Evolutionary conservation across 2,329 filamentous ascomycete genomes (phyloP).

Genomic region (Sporothrix schenckii): DNA sequence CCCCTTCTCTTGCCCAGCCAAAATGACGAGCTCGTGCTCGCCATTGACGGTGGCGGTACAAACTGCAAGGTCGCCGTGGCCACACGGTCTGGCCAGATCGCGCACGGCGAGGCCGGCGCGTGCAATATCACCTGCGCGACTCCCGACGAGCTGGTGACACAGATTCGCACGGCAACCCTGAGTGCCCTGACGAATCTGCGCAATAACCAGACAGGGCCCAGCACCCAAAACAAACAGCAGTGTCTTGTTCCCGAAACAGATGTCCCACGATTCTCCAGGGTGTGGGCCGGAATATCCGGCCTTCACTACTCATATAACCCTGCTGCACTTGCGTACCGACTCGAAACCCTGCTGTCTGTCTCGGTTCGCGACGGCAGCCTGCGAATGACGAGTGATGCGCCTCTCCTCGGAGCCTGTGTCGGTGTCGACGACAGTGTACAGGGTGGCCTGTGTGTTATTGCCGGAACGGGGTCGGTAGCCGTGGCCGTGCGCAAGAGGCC

Average conservation of each 20-base stretch:
- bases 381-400: slow-evolving; percentile 30
- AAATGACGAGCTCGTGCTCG: slow-evolving; percentile 26
- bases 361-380: slow-evolving; percentile 18
- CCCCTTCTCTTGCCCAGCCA: background rate
- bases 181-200: slow-evolving; percentile 20
- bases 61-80: slow-evolving; percentile 30
- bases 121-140: slow-evolving; percentile 31
- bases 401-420: slow-evolving; percentile 25
- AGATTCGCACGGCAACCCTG: slow-evolving; percentile 24
- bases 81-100: slow-evolving; percentile 10
- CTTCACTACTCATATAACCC: slow-evolving; percentile 30
- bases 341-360: slow-evolving; percentile 26
- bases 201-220: background rate
- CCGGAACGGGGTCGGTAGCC: slow-evolving; percentile 22
- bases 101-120: slow-evolving; percentile 26
- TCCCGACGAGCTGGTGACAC: slow-evolving; percentile 23
- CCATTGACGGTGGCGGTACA: slow-evolving; percentile 32
- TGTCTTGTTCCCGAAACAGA: background rate
- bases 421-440: slow-evolving; percentile 22
- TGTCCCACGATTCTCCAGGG: slow-evolving; percentile 20
- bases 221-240: background rate
- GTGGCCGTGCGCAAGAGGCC: slow-evolving; percentile 19
- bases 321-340: slow-evolving; percentile 21
- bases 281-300: slow-evolving; percentile 32
- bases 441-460: slow-evolving; percentile 25